Conservation (phyloP, 257 asterid genomes). For the Solanum okadae region DNA sequence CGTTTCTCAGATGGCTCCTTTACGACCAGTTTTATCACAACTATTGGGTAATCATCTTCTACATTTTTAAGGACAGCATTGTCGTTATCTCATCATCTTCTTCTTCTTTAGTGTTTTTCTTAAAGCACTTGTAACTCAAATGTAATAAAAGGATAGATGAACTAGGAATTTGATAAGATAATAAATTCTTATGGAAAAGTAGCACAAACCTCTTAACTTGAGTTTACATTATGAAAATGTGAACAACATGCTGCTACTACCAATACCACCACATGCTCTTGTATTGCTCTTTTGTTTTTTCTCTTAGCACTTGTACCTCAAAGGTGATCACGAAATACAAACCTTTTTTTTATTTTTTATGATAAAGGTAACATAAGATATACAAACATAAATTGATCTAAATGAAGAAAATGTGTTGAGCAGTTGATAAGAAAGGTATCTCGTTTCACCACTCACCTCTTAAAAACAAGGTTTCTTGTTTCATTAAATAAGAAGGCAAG, state of each 20-base stretch:
- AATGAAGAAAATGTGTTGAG: neutral
- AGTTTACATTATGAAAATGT: neutral
- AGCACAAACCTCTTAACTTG: neutral
- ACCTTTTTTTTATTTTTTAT: neutral
- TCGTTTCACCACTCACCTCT: neutral
- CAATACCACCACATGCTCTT: neutral
- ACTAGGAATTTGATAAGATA: neutral
- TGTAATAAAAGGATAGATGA: neutral
- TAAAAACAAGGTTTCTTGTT: neutral
- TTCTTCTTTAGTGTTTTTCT: neutral
- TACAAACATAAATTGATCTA: neutral
- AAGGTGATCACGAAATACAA: neutral
- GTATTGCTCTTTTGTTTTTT: neutral
- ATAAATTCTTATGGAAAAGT: neutral
- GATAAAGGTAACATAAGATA: neutral
- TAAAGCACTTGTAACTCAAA: neutral
- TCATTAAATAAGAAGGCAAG: neutral
- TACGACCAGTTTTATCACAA: slow-evolving; percentile 95
- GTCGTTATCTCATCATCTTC: neutral
- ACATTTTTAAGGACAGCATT: neutral
- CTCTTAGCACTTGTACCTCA: neutral
- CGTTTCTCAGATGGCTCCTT: slow-evolving; percentile 98
- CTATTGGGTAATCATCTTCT: slow-evolving; percentile 46
- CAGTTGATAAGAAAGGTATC: neutral
- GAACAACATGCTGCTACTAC: neutral